Conservation (phyloP, 345 rosid species). For the Gossypium thurberi region DNA sequence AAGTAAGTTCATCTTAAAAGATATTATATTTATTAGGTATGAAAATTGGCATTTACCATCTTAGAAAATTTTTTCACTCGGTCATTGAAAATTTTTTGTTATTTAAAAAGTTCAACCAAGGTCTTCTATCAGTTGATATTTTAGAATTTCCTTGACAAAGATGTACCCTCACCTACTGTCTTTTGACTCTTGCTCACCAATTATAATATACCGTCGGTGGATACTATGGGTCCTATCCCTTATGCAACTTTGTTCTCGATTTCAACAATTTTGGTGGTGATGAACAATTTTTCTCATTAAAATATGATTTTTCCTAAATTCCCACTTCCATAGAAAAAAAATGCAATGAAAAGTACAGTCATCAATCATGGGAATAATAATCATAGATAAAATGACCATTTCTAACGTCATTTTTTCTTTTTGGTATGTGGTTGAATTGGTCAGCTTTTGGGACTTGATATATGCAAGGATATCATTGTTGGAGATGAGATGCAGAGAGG, state of each 20-base stretch:
- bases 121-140: background rate
- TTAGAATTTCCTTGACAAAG: conserved; percentile 2
- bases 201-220: background rate
- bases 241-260: background rate
- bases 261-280: background rate
- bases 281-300: background rate
- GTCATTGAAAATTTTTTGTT: background rate
- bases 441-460: conserved; percentile 79
- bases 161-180: conserved; percentile 24
- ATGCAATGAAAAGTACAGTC: background rate
- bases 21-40: background rate
- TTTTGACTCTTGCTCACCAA: background rate
- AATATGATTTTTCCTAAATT: background rate
- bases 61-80: background rate
- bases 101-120: background rate
- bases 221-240: conserved; percentile 2
- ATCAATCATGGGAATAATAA: background rate
- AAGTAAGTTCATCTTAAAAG: conserved; percentile 28
- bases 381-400: background rate
- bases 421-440: background rate
- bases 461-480: conserved; percentile 73
- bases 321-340: background rate
- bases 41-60: background rate
- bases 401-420: background rate
- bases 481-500: conserved; percentile 83